phyloP scores from a whole-genome alignment of 2,329 filamentous ascomycete species.

The Arthrobotrys pseudoclavata region DNA sequence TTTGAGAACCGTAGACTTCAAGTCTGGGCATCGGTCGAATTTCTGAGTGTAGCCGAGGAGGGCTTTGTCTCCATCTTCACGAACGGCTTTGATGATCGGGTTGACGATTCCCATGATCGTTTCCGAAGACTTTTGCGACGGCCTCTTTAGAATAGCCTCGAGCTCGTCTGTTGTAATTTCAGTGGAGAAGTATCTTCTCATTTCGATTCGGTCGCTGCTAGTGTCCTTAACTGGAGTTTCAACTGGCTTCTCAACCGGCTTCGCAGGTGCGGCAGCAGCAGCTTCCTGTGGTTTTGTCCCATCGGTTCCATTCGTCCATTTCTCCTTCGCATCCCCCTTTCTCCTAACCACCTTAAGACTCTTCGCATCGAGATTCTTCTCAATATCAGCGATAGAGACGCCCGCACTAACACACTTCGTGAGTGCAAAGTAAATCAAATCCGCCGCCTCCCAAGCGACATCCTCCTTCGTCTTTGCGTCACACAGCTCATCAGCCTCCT shows the following conservation, averaged over 20 bases:
- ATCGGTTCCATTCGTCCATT: constrained; percentile 80
- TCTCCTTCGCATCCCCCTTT: constrained; percentile 92
- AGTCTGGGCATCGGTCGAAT: constrained; percentile 93
- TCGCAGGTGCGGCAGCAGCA: constrained; percentile 55
- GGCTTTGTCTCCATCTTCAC: constrained; percentile 84
- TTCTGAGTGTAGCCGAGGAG: constrained; percentile 95
- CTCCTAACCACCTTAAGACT: constrained; percentile 94
- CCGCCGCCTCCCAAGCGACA: constrained; percentile 92
- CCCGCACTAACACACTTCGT: constrained; percentile 89
- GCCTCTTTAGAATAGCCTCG: constrained; percentile 81
- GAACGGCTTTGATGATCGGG: constrained; percentile 91
- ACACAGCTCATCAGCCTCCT: constrained; percentile 95
- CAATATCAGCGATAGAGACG: constrained; percentile 88
- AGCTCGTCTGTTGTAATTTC: constrained; percentile 76
- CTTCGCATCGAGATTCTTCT: constrained; percentile 93
- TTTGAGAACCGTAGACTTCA: constrained; percentile 88
- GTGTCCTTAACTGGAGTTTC: constrained; percentile 11
- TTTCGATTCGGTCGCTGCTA: constrained; percentile 73
- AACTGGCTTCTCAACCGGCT: constrained; percentile 34
- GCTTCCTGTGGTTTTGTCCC: constrained; percentile 68
- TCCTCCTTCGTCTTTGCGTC: constrained; percentile 85
- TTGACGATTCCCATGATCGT: constrained; percentile 90
- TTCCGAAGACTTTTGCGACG: constrained; percentile 94
- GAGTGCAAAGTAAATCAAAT: constrained; percentile 94
- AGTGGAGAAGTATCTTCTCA: constrained; percentile 82